Conservation (phyloP, 768 basidiomycete genomes). For the Rhodotorula graminis region DNA sequence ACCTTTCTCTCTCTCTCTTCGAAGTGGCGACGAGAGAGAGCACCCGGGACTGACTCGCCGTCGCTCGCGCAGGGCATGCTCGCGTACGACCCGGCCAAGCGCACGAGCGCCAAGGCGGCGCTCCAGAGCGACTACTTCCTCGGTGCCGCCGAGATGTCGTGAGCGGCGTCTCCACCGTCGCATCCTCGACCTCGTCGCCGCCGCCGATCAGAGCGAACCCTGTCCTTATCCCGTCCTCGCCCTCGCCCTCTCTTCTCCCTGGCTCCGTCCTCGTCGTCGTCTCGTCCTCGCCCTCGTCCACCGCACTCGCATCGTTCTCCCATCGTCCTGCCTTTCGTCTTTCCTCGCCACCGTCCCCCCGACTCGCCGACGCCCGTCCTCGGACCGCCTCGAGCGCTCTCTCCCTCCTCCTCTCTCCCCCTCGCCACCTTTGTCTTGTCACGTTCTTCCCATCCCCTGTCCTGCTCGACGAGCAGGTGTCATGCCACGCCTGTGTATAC, state of each 20-base stretch:
- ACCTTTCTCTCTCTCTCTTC: background rate
- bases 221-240: no score
- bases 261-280: background rate
- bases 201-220: no score
- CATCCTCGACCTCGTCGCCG: no score
- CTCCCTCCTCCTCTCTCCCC: background rate
- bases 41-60: background rate
- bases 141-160: conserved; percentile 2
- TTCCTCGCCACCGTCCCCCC: background rate
- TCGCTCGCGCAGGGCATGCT: conserved; percentile 34
- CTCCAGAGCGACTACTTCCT: conserved; percentile 36
- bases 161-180: no score
- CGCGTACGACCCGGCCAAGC: conserved; percentile 37
- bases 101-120: conserved; percentile 36
- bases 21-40: background rate
- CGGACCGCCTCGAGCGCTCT: no score
- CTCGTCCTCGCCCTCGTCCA: background rate
- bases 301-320: background rate
- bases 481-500: background rate
- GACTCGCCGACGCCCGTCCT: background rate
- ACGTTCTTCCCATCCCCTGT: no score
- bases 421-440: background rate
- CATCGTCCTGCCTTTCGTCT: background rate
- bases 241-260: background rate
- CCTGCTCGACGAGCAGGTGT: background rate